Evolutionary conservation across 371 early-diverging fungal species (phyloP), one percentile per base, ranked within the genome.

Genomic region (Mucor ambiguus): DNA sequence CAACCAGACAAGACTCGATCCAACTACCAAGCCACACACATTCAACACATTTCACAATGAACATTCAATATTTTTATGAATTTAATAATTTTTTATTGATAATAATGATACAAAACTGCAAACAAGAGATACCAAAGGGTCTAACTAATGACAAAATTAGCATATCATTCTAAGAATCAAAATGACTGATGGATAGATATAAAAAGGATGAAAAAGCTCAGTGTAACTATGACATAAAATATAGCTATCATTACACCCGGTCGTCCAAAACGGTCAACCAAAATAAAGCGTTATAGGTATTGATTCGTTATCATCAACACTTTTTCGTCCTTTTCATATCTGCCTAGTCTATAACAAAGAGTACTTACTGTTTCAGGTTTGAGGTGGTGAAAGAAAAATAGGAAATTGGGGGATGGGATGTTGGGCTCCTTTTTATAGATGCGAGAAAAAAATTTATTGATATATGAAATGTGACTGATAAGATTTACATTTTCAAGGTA

Each of bases 141-240:
- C 49, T 49, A 49, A 49, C 49, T 49, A 24, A 49, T 49, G 24
- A 10, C 24, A 49, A 11, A 9, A 44, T 44, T 22, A 49, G 49
- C 26, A 49, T 10, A 26, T 26, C 12, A 49, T 26, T 49, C 22
- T 24, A 49, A 24, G 11, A 22, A 49, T 12, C 4, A 12, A 49
- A 49, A 28, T 8, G 26, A 29, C 12, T 43, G 16, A n/a, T 24
- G 56, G 16, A n/a, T 12, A 58, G 32, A 20, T 11, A 30, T 3
- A n/a, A 6, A 55, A 30, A 14, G 32, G 60, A 37, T 38, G 38
- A 52, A 60, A 69, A 48, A 54, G 74, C 71, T 74, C 74, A 74
- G 74, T 74, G 74, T 74, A 74, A 74, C 74, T 74, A 74, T 74
- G 74, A 74, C 74, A 74, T 69, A 73, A 60, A 56, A 35, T 49